phyloP scores from a whole-genome alignment of 2,329 filamentous ascomycete species.

The Colletotrichum lupini region DNA sequence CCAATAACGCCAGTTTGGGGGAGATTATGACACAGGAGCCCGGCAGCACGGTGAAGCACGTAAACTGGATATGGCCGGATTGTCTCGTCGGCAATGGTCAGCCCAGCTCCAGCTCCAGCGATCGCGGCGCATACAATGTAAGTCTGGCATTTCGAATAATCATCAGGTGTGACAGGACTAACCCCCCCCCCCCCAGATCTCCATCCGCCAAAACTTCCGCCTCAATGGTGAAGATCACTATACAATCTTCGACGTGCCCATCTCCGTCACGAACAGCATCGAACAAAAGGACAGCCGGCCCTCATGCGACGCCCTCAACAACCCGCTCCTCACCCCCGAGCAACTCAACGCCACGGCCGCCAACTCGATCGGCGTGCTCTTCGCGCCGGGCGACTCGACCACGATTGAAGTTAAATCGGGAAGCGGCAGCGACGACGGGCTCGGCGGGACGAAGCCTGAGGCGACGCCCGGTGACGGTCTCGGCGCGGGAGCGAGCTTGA shows the following conservation, averaged over 20 bases:
- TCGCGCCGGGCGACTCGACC: constrained; percentile 63
- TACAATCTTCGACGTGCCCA: constrained; percentile 77
- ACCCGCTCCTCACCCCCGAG: constrained; percentile 59
- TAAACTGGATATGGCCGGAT: constrained; percentile 78
- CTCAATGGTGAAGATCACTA: constrained; percentile 73
- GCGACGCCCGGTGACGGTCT: constrained; percentile 47
- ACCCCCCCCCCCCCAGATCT: constrained; percentile 59
- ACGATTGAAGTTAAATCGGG: constrained; percentile 50
- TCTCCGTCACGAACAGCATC: constrained; percentile 75
- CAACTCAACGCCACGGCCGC: constrained; percentile 56
- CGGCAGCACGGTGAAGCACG: constrained; percentile 77
- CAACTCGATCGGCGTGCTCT: constrained; percentile 58
- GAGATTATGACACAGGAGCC: constrained; percentile 73
- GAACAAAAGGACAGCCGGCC: constrained; percentile 52
- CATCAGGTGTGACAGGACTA: too few species aligned
- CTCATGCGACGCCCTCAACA: constrained; percentile 62
- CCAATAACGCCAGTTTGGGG: constrained; percentile 64
- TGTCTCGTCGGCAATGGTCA: constrained; percentile 73
- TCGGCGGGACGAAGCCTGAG: constrained; percentile 43
- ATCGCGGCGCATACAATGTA: constrained; percentile 73
- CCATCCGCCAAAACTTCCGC: constrained; percentile 76
- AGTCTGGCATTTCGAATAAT: constrained; percentile 36
- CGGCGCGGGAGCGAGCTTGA: constrained; percentile 44
- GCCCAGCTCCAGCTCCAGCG: constrained; percentile 56
- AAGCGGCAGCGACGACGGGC: constrained; percentile 39